Conservation (phyloP, 2,329 filamentous ascomycete genomes). For the Aspergillus aculeatinus region DNA sequence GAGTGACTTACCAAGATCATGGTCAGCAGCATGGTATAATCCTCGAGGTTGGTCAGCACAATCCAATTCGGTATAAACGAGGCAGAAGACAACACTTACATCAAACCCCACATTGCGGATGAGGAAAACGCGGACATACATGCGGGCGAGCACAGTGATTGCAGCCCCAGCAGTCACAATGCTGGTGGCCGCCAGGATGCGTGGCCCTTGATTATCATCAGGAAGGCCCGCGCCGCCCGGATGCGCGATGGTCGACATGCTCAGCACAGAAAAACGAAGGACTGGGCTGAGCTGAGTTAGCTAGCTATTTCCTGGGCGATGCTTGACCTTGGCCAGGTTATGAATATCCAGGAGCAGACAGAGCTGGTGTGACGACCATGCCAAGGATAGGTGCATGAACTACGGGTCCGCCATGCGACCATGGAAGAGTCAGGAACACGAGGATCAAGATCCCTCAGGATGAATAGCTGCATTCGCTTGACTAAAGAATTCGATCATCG, state of each 20-base stretch:
- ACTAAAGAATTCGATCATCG: background rate
- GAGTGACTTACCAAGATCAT: conserved; percentile 14
- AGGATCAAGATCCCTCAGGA: background rate
- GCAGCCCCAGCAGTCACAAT: conserved; percentile 14
- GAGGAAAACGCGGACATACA: conserved; percentile 25
- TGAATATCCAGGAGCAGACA: background rate
- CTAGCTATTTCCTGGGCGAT: background rate
- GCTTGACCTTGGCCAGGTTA: background rate
- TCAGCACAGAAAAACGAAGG: background rate
- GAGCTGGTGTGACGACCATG: background rate
- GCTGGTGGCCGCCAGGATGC: conserved; percentile 15
- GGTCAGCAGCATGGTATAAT: conserved; percentile 21
- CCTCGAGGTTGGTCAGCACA: conserved; percentile 3
- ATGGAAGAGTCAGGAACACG: background rate
- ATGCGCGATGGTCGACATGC: conserved; percentile 11
- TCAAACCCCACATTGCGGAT: conserved; percentile 23
- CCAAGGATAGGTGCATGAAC: background rate
- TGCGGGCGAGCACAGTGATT: conserved; percentile 18
- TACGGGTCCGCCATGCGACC: background rate
- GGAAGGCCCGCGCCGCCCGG: conserved; percentile 10
- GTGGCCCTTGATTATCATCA: conserved; percentile 13
- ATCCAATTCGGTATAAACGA: no score
- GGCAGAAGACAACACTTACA: conserved; percentile 1
- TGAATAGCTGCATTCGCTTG: background rate
- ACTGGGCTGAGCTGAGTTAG: no score